Base-by-base conservation (phyloP, 805 yeast species). In the Pichia scutulata region DNA sequence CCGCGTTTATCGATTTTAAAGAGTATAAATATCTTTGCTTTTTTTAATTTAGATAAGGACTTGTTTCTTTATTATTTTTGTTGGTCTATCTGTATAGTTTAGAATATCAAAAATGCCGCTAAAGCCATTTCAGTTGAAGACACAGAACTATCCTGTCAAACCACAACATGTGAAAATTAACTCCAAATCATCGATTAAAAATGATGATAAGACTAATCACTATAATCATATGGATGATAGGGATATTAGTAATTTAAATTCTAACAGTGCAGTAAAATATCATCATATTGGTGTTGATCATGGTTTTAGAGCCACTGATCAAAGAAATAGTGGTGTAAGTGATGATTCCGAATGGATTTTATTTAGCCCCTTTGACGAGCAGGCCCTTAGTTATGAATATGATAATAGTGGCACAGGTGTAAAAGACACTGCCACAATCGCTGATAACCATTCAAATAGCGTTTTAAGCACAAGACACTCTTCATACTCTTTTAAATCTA, bases 381-480 rank as follows among this genome's bases (percentile, higher is more conserved):
- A 18, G 8, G 24, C 37, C 4, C 19, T 6, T 5, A 37, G 24
- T 19, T 25, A 30, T n/a, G 40, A 28, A 16, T 21, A 39, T 16
- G 28, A 19, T 7, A n/a, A 39, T 7, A 28, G 24, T 18, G 7
- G 6, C 7, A 3, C 8, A 25, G 19, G 10, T 16, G 7, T 18
- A 28, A 25, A 37, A 18, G 18, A 37, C 5, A 10, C 18, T 13
- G 19, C 7, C n/a, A 7, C 10, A 6, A 19, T 33, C n/a, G 19
- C 10, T 33, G 37, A 33, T 33, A 19, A 33, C 7, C 18, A 16
- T n/a, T n/a, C 19, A 16, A 25, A 42, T 22, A 45, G 52, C 19
- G 42, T 49, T 8, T 36, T 49, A 22, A 49, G 52, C 24, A 49
- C 52, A 18, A 23, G 49, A 41, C 25, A 42, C 9, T 45, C 52